Percentiles rank a stretch among this genome's conserved stretches.
Conservation (phyloP, 352 stramenopile genomes). For the Thraustotheca clavata region DNA sequence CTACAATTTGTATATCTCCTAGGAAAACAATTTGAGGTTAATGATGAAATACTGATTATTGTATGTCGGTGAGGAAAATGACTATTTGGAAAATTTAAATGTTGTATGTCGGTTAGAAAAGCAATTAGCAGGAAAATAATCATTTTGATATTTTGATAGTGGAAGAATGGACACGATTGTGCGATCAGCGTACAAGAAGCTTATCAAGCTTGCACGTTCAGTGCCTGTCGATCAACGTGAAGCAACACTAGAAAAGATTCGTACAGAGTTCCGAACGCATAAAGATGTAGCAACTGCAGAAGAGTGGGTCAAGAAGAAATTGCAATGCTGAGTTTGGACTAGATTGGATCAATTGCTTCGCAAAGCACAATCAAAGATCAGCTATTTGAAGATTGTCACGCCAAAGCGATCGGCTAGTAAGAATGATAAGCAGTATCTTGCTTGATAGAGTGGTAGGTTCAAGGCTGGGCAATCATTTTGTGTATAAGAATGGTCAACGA, state of each 20-base stretch:
- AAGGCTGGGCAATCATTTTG: constrained; percentile 56
- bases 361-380: constrained; percentile 71
- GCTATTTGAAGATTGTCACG: constrained; percentile 82
- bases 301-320: constrained; percentile 34
- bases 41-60: not conserved
- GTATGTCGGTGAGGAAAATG: too few relatives aligned
- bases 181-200: constrained; percentile 78
- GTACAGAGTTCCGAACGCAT: constrained; percentile 59
- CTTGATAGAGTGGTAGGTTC: constrained; percentile 27
- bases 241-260: constrained; percentile 60
- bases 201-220: constrained; percentile 65
- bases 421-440: constrained; percentile 7
- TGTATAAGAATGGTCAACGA: constrained; percentile 77
- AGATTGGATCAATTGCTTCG: constrained; percentile 61
- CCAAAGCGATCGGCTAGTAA: constrained; percentile 46
- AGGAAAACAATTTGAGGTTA: too few relatives aligned
- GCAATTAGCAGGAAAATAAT: not conserved
- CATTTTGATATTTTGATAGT: not conserved
- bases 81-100: too few relatives aligned
- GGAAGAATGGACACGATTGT: constrained; percentile 1
- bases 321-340: not conserved
- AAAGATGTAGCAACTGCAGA: constrained; percentile 46
- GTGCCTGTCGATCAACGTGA: constrained; percentile 61
- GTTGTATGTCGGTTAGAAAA: too few relatives aligned
- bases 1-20: too few relatives aligned